Conservation (phyloP, 495 filamentous ascomycete species). For the Chaetomium cochliodes region DNA sequence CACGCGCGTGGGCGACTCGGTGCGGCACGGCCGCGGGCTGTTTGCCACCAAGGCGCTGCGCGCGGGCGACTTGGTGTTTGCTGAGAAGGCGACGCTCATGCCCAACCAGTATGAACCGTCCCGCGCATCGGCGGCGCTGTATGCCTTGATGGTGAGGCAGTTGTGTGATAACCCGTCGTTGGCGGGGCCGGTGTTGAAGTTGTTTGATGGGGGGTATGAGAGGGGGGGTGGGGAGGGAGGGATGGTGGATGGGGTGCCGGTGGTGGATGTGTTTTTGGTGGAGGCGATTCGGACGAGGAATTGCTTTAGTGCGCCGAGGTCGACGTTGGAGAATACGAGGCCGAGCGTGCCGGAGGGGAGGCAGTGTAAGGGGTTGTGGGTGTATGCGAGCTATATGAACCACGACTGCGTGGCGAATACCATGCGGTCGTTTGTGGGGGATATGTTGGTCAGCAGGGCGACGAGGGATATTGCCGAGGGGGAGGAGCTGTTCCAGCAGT, state of each 20-base stretch:
- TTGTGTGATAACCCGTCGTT: slow-evolving; percentile 53
- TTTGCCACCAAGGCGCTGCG: slow-evolving; percentile 51
- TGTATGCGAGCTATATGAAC: slow-evolving; percentile 53
- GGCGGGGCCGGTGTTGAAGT: slow-evolving; percentile 36
- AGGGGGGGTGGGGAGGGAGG: slow-evolving; percentile 34
- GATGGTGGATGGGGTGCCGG: slow-evolving; percentile 45
- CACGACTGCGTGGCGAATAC: slow-evolving; percentile 56
- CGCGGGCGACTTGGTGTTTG: slow-evolving; percentile 52
- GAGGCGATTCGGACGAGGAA: slow-evolving; percentile 50
- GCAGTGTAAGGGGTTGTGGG: slow-evolving; percentile 53
- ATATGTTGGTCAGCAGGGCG: slow-evolving; percentile 56
- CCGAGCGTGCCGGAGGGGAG: slow-evolving; percentile 25
- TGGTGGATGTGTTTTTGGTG: slow-evolving; percentile 54
- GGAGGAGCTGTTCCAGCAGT: slow-evolving; percentile 52
- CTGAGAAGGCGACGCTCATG: slow-evolving; percentile 54
- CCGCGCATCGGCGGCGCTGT: slow-evolving; percentile 44
- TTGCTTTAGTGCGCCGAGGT: slow-evolving; percentile 48
- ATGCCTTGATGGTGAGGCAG: slow-evolving; percentile 45
- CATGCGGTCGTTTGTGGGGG: slow-evolving; percentile 56
- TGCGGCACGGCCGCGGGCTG: slow-evolving; percentile 44
- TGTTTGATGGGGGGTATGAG: slow-evolving; percentile 45
- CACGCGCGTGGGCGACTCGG: slow-evolving; percentile 24
- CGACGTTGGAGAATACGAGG: slow-evolving; percentile 40
- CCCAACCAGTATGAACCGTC: slow-evolving; percentile 37
- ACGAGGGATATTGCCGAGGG: slow-evolving; percentile 45